These are phyloP conservation scores for Xylariaceae sp. DNA, from an alignment of 2,329 filamentous ascomycete genomes.

Conservation along the genomic window DNA sequence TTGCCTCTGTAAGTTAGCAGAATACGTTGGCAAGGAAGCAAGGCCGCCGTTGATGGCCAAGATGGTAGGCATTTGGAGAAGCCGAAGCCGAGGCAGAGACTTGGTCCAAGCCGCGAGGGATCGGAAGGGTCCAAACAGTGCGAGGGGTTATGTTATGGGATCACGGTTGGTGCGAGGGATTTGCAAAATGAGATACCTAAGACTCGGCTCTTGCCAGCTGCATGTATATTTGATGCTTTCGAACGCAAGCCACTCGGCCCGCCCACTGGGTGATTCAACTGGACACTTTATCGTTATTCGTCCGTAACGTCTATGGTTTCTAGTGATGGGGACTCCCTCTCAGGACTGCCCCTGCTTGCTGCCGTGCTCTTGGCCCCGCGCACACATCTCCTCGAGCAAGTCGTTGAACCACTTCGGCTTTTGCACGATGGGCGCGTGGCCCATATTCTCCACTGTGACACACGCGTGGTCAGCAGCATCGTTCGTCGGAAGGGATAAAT, in stretches of 20 bases:
- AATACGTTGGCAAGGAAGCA: not conserved
- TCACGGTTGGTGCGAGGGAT: conserved; percentile 5
- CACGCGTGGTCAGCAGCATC: conserved; percentile 34
- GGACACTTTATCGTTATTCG: too few relatives aligned
- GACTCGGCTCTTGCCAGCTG: too few relatives aligned
- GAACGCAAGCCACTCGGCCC: too few relatives aligned
- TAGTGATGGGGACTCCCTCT: too few relatives aligned
- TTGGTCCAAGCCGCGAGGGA: not conserved
- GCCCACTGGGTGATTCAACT: too few relatives aligned
- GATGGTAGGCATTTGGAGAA: not conserved
- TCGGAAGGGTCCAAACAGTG: not conserved
- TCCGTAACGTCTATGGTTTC: too few relatives aligned
- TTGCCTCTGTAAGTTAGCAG: conserved; percentile 28
- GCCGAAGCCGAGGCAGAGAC: not conserved
- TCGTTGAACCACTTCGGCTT: conserved; percentile 60
- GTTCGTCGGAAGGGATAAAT: too few relatives aligned
- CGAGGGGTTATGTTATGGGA: conserved; percentile 2
- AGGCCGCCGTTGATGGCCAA: not conserved
- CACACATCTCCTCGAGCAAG: conserved; percentile 50
- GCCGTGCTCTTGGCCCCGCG: too few relatives aligned
- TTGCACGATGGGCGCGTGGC: conserved; percentile 71
- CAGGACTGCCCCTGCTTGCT: too few relatives aligned
- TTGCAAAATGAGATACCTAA: conserved; percentile 11
- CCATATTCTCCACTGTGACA: conserved; percentile 60
- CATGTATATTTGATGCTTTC: too few relatives aligned